Conservation (phyloP, 2,329 filamentous ascomycete genomes). For the Erysiphe pulchra region DNA sequence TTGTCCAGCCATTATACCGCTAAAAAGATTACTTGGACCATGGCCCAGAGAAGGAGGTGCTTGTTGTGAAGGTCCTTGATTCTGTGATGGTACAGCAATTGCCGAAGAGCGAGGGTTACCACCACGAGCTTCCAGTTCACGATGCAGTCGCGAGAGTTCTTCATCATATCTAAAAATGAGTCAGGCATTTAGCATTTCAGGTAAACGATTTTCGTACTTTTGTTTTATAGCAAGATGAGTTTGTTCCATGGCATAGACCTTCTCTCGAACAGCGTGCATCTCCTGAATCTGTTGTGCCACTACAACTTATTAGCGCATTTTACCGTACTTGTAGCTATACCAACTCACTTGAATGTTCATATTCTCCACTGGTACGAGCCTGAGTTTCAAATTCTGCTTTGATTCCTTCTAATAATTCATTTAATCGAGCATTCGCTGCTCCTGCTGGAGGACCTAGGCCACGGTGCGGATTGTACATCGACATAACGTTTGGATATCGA, state of each 20-base stretch:
- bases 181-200: background rate
- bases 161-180: slow-evolving; percentile 57
- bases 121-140: slow-evolving; percentile 56
- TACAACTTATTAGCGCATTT: slow-evolving; percentile 15
- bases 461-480: slow-evolving; percentile 75
- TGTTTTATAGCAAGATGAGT: slow-evolving; percentile 68
- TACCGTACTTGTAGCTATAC: background rate
- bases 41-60: slow-evolving; percentile 69
- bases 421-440: slow-evolving; percentile 33
- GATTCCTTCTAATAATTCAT: slow-evolving; percentile 77
- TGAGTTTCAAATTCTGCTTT: slow-evolving; percentile 77
- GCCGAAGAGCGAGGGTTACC: slow-evolving; percentile 39
- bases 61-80: slow-evolving; percentile 56
- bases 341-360: slow-evolving; percentile 76
- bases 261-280: slow-evolving; percentile 80
- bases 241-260: slow-evolving; percentile 83
- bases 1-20: slow-evolving; percentile 87
- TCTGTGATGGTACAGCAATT: slow-evolving; percentile 45
- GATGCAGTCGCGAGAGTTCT: slow-evolving; percentile 60
- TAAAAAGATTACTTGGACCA: slow-evolving; percentile 73
- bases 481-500: slow-evolving; percentile 18
- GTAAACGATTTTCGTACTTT: slow-evolving; percentile 39
- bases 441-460: slow-evolving; percentile 41
- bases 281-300: slow-evolving; percentile 81
- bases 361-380: slow-evolving; percentile 56